phyloP scores from a whole-genome alignment of 768 basidiomycete species.

The Stropharia rugosoannulata region DNA sequence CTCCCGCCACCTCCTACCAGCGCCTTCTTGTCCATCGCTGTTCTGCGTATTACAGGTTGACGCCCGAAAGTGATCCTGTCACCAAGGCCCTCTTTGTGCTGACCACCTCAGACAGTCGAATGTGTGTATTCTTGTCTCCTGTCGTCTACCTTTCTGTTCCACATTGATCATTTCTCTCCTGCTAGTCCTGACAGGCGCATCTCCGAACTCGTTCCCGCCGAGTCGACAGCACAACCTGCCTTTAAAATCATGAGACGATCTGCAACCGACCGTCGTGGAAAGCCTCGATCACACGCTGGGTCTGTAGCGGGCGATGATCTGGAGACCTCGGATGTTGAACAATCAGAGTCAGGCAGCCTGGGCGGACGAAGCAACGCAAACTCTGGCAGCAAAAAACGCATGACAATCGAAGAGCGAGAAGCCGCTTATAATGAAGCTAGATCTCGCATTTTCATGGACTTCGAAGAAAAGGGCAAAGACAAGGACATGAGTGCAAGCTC shows the following conservation, averaged over 20 bases:
- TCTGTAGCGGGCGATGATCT: constrained; percentile 75
- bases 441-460: constrained; percentile 82
- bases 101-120: constrained; percentile 63
- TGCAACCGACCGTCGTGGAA: constrained; percentile 49
- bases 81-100: constrained; percentile 64
- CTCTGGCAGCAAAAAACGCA: constrained; percentile 62
- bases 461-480: constrained; percentile 73
- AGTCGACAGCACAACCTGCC: constrained; percentile 66
- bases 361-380: constrained; percentile 68
- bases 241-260: constrained; percentile 87
- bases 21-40: constrained; percentile 85
- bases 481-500: constrained; percentile 77
- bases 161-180: constrained; percentile 12
- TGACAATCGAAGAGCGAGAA: constrained; percentile 83
- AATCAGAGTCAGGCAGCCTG: constrained; percentile 77
- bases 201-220: constrained; percentile 75
- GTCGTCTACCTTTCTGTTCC: constrained; percentile 12
- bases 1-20: constrained; percentile 77
- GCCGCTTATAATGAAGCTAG: constrained; percentile 90
- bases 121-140: constrained; percentile 49
- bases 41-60: constrained; percentile 76
- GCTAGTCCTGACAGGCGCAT: constrained; percentile 67
- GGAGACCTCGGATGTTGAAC: constrained; percentile 76
- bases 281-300: constrained; percentile 67
- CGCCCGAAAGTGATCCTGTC: constrained; percentile 62